Base-by-base conservation (phyloP, 2,329 filamentous ascomycete genomes). In the Knoxdaviesia proteae region DNA sequence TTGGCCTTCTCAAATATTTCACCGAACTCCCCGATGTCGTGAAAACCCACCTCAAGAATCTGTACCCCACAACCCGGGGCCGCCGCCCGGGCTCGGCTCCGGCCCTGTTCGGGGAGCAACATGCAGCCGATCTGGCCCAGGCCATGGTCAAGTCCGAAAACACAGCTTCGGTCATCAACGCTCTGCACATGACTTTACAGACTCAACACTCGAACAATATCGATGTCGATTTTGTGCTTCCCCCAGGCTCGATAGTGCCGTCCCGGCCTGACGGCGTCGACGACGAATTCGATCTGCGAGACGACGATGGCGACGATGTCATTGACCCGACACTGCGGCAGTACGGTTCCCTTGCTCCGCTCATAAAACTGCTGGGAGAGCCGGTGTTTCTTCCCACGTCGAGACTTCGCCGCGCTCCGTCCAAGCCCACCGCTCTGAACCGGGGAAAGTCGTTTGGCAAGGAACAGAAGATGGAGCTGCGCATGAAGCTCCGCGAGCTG, bases 1-100 rank as follows among this genome's bases (percentile, higher is more conserved):
- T 96, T 59, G 86, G 84, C 44, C 68, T 98, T 50, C 80, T 80
- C 65, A 94, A 93, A 58, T 98, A 94, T 66, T 96, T 94, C 56
- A 71, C 74, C 47, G 88, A 96, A 60, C 68, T 98, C 42, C 77
- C 87, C 29, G 72, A 80, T 43, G 65, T 71, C 35, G 78, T 86
- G 54, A 93, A 84, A 64, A 68, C 67, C 52, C 69, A 75, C 47
- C 69, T 93, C 57, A 74, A 68, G 50, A 68, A 67, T 50, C 59
- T 64, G 35, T 74, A 72, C 49, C 68, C 69, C 35, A 58, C 61
- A 42, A 64, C 67, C 9, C 59, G 68, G 51, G 66, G 65, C 29
- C 67, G 71, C 45, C 65, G 72, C 41, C 74, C 79, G 5, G 72
- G 73, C 36, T 78, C 75, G 37, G 69, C 71, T 1, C 73, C 80